Evolutionary conservation across 2,329 filamentous ascomycete species (phyloP).

Genomic region (Aspergillus terreus): DNA sequence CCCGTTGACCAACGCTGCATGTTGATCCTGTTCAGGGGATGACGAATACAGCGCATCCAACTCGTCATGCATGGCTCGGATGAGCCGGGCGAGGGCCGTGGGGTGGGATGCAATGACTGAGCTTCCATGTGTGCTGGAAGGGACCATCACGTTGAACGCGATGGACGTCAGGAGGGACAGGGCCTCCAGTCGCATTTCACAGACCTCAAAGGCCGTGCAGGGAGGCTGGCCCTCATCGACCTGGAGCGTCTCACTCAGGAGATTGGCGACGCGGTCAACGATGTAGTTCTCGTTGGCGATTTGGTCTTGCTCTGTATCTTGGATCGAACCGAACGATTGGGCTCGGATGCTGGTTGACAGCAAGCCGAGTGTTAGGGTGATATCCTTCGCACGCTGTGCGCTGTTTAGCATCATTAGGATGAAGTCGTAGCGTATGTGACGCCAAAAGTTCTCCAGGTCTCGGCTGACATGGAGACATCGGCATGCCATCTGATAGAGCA

Average conservation of each 20-base stretch:
- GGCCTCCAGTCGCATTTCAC: conserved; percentile 42
- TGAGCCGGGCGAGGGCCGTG: conserved; percentile 68
- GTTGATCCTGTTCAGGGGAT: conserved; percentile 43
- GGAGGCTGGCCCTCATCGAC: conserved; percentile 42
- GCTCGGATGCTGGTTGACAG: conserved; percentile 53
- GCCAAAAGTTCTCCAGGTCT: conserved; percentile 52
- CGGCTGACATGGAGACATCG: conserved; percentile 44
- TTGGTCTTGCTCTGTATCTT: conserved; percentile 36
- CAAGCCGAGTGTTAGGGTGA: conserved; percentile 52
- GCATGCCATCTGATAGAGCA: conserved; percentile 52
- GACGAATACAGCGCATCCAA: conserved; percentile 59
- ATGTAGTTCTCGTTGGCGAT: conserved; percentile 43
- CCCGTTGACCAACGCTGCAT: conserved; percentile 54
- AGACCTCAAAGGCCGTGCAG: conserved; percentile 37
- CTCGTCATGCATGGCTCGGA: conserved; percentile 71
- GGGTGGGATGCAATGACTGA: conserved; percentile 65
- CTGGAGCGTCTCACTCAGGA: conserved; percentile 53
- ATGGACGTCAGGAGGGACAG: conserved; percentile 42
- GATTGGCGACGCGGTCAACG: conserved; percentile 54
- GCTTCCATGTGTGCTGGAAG: conserved; percentile 57
- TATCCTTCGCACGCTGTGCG: conserved; percentile 54
- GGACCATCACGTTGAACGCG: conserved; percentile 50
- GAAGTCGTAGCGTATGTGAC: conserved; percentile 53
- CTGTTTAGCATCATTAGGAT: conserved; percentile 57
- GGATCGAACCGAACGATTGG: conserved; percentile 54